Evolutionary conservation across 495 filamentous ascomycete species (phyloP), one percentile per base, ranked within the genome.

Genomic region (Penicillium bialowiezense): DNA sequence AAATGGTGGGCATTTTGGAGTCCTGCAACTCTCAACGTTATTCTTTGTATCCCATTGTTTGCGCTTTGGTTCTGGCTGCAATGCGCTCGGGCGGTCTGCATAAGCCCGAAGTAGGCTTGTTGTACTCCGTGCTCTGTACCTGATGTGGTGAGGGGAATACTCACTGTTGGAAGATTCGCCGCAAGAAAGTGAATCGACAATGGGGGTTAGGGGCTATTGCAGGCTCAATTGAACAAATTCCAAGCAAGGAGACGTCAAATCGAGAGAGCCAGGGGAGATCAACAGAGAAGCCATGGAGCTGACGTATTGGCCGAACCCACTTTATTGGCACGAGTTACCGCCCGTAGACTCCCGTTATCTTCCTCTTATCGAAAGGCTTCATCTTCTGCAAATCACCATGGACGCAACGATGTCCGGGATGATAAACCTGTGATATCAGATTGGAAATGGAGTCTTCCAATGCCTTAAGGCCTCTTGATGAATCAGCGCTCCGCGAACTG

Each of bases 401-500:
- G 43, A 26, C n/a, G 20, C n/a, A 34, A 34, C 23, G 32, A 32
- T 17, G 28, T 21, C n/a, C 29, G 41, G 38, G 31, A 32, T 44
- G 21, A 18, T 19, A 35, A 44, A 26, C 38, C 23, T 42, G 32
- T 47, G 48, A 43, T 35, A 23, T 21, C 14, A 42, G 17, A 13
- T 43, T 15, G 23, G 42, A 34, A 13, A 73, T 73, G 70, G 70
- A 73, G 58, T 47, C 60, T 26, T 59, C 47, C 41, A 60, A 57
- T 53, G 51, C 53, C 6, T 54, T 59, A 33, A 63, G 67, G 48
- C 59, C 64, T 35, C 64, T 70, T 21, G 72, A 75, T 50, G 73
- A 76, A 54, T 63, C 70, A 28, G 41, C 64, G 33, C 52, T 69
- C 34, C 73, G 73, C 49, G 74, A 77, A 54, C 60, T 76, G 21